Evolutionary conservation across 2,329 filamentous ascomycete genomes (phyloP).

Genomic region (Colletotrichum sp.): DNA sequence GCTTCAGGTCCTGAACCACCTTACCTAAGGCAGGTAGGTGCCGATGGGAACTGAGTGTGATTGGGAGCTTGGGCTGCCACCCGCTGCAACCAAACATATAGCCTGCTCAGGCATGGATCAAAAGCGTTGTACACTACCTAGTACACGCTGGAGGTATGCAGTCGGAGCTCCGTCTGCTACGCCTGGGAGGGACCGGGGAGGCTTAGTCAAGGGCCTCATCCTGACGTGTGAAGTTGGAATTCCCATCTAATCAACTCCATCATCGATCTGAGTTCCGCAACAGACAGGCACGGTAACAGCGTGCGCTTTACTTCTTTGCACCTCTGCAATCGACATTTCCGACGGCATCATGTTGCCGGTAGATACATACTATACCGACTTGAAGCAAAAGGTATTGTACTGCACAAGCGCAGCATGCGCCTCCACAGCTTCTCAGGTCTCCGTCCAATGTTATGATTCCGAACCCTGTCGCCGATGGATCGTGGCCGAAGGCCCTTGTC

Average conservation of each 20-base stretch:
- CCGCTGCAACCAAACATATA: background rate
- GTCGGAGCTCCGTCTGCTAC: background rate
- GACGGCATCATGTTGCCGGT: background rate
- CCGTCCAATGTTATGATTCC: background rate
- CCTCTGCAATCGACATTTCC: background rate
- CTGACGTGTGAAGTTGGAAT: background rate
- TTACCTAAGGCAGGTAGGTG: background rate
- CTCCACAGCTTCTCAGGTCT: background rate
- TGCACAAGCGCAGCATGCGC: background rate
- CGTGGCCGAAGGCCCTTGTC: background rate
- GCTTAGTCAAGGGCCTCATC: background rate
- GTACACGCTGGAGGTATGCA: background rate
- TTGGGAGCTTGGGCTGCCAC: conserved; percentile 8
- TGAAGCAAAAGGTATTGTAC: background rate
- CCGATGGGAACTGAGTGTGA: background rate
- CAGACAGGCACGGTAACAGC: background rate
- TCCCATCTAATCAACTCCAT: background rate
- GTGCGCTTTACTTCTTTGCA: background rate
- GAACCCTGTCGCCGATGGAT: background rate
- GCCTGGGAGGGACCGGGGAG: background rate
- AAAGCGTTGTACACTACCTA: background rate
- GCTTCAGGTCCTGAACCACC: background rate
- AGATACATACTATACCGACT: background rate
- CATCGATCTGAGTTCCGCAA: background rate
- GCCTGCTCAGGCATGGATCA: background rate